Conservation (phyloP, 495 filamentous ascomycete genomes). For the Xylaria curta region DNA sequence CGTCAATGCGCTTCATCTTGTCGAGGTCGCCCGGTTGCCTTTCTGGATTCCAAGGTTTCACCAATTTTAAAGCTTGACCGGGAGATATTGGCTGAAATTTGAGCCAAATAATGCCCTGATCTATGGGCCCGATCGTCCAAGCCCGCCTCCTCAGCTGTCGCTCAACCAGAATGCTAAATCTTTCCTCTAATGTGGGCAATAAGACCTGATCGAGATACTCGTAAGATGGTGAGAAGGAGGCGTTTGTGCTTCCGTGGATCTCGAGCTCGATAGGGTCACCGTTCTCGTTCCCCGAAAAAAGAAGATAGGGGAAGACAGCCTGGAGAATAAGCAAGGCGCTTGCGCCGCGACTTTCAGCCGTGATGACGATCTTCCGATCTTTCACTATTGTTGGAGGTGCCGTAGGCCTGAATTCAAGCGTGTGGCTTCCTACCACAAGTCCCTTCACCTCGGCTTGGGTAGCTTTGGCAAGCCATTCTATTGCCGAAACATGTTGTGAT, state of each 20-base stretch:
- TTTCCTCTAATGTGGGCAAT: constrained; percentile 67
- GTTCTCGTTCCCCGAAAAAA: constrained; percentile 59
- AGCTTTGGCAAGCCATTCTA: constrained; percentile 68
- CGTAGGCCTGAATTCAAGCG: constrained; percentile 58
- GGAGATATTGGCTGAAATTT: constrained; percentile 59
- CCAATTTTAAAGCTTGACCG: constrained; percentile 53
- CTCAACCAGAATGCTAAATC: constrained; percentile 66
- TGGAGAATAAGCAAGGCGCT: constrained; percentile 79
- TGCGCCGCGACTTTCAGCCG: constrained; percentile 49
- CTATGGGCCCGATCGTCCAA: constrained; percentile 67
- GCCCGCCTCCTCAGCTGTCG: constrained; percentile 64
- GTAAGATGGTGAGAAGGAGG: constrained; percentile 71
- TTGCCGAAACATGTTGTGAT: constrained; percentile 72
- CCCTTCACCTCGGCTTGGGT: constrained; percentile 66
- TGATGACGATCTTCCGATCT: constrained; percentile 50
- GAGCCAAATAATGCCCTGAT: constrained; percentile 66
- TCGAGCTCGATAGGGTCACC: constrained; percentile 58
- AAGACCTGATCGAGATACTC: constrained; percentile 82
- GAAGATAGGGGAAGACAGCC: constrained; percentile 77
- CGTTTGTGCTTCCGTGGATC: constrained; percentile 81
- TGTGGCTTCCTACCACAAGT: constrained; percentile 60
- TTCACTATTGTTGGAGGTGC: constrained; percentile 45
- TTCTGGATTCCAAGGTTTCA: constrained; percentile 43
- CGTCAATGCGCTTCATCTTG: constrained; percentile 62
- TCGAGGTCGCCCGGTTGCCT: constrained; percentile 31